Evolutionary conservation across 202 grass and related monocot species (phyloP).

Genomic region (Carex sylvatica): DNA sequence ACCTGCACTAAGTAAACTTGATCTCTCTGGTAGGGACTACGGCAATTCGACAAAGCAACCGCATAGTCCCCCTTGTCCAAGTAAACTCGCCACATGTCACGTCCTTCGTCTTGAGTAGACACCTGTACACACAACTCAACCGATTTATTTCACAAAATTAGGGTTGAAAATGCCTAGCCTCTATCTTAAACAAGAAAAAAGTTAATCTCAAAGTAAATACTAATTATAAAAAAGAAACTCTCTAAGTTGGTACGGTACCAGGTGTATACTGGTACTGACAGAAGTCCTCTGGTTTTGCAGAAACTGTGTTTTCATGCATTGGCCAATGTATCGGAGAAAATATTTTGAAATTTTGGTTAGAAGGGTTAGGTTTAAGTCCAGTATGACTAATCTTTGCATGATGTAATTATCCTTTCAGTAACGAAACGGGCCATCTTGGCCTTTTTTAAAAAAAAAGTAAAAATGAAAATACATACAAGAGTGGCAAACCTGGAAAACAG

Average conservation of each 20-base stretch:
- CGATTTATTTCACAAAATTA: background rate
- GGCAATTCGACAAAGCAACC: constrained; percentile 76
- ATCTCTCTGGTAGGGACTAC: constrained; percentile 71
- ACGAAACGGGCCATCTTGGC: no score
- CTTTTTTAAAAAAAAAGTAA: background rate
- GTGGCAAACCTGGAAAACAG: constrained; percentile 83
- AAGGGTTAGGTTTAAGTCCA: no score
- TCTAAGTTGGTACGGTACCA: no score
- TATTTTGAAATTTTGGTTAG: no score
- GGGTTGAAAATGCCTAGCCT: background rate
- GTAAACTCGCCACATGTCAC: constrained; percentile 98
- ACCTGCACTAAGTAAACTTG: constrained; percentile 92
- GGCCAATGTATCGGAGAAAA: no score
- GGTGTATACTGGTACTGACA: no score
- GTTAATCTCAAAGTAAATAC: no score
- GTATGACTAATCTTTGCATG: no score
- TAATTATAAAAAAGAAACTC: no score
- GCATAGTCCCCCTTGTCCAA: constrained; percentile 86
- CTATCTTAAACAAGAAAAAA: background rate
- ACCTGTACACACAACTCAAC: constrained; percentile 37
- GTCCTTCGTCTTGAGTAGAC: constrained; percentile 74
- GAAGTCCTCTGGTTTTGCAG: no score
- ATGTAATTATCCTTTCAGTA: no score
- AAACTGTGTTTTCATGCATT: no score
- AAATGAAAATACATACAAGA: constrained; percentile 14